Base-by-base conservation (phyloP, 768 basidiomycete species). In the Tricholoma furcatifolium region DNA sequence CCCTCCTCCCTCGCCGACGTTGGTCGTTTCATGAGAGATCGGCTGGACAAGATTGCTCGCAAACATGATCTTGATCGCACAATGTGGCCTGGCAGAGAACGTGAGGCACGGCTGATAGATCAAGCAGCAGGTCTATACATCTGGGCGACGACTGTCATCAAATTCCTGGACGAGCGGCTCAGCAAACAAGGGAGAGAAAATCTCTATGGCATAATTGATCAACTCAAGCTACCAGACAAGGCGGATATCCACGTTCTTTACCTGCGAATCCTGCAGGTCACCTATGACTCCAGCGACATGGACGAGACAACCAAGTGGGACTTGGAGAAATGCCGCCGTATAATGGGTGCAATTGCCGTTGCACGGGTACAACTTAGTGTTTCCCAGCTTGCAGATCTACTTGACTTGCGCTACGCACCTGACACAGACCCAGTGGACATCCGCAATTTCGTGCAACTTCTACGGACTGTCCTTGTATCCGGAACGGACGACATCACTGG, bases 241-340 rank as follows among this genome's bases (percentile, higher is more conserved):
- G 40, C 21, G 17, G 52, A 52, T 39, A 54, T 57, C 36, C 51
- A 57, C 45, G 32, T 27, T 18, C 46, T 60, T n/a, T 60, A 60
- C 36, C 2, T 6, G 5, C 24, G n/a, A 21, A 57, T 43, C 14
- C 27, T 44, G 24, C 10, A 31, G 43, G 11, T 18, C 15, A 44
- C 43, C 12, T 31, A 44, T 24, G 27, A 30, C 6, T 5, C 4
- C 36, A 15, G 14, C 14, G 1, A 10, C 27, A 31, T n/a, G 27
- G n/a, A 30, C 1, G 43, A 31, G 3, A 39, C 38, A 6, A 14
- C 34, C 7, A 21, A 42, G 8, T 17, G 27, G 43, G 43, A 44
- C 14, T 24, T 31, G 3, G 43, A 44, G 14, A 44, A 7, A 14
- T 44, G 30, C 17, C 43, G 27, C 2, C 27, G 15, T n/a, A 15